Percentiles rank a stretch among this genome's conserved stretches.
phyloP scores from a whole-genome alignment of 2,329 filamentous ascomycete genomes.

The Ilyonectria destructans region DNA sequence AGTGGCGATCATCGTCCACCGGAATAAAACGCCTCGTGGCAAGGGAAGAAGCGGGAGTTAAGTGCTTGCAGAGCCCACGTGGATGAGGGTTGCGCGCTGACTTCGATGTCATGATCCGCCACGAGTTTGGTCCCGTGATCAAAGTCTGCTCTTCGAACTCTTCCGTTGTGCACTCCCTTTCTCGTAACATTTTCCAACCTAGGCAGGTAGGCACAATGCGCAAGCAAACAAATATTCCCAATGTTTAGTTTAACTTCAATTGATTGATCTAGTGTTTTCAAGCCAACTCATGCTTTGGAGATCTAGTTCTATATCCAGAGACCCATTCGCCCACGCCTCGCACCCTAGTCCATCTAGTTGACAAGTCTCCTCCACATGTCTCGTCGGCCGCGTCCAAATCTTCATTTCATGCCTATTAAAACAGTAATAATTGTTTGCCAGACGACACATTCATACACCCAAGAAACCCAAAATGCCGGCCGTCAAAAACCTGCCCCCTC shows the following conservation, averaged over 20 bases:
- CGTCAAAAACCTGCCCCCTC: conserved; percentile 34
- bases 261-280: conserved; percentile 45
- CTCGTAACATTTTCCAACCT: not conserved
- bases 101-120: not conserved
- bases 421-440: conserved; percentile 49
- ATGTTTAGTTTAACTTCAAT: conserved; percentile 35
- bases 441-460: conserved; percentile 47
- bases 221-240: not conserved
- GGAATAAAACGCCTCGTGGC: not conserved
- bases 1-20: not conserved
- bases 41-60: not conserved
- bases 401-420: conserved; percentile 54
- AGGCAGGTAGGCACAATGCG: conserved; percentile 1
- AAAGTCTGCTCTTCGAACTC: not conserved
- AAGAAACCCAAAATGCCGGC: conserved; percentile 46
- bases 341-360: conserved; percentile 36
- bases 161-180: not conserved
- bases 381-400: conserved; percentile 48
- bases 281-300: conserved; percentile 37
- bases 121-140: not conserved
- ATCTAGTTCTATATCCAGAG: conserved; percentile 50
- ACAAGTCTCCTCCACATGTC: conserved; percentile 41
- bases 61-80: conserved; percentile 23
- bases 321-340: conserved; percentile 41
- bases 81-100: not conserved